These are phyloP conservation scores for Aeschynomene evenia DNA, from an alignment of 306 rosid genomes.

Conservation along the genomic window DNA sequence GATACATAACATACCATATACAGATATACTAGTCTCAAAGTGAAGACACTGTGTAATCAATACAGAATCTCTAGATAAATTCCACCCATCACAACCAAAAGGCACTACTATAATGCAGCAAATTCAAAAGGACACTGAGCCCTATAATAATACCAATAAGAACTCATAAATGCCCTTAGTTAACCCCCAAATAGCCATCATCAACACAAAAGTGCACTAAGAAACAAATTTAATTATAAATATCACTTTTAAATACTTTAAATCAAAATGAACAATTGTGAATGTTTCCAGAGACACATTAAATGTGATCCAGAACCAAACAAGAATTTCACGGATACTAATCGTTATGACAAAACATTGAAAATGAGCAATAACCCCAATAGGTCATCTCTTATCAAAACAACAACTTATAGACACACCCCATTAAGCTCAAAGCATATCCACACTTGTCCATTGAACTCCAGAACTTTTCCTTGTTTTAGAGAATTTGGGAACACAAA, in stretches of 20 bases:
- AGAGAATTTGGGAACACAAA: neutral
- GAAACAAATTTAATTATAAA: too few species aligned
- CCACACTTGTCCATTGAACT: neutral
- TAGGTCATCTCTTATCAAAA: neutral
- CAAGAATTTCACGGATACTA: too few species aligned
- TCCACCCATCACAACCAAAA: neutral
- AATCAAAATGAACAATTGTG: too few species aligned
- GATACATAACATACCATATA: neutral
- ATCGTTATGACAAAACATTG: neutral
- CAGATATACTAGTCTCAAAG: neutral
- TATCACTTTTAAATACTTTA: too few species aligned
- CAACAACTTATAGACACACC: neutral
- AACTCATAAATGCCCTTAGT: neutral
- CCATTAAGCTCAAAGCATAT: constrained; percentile 8
- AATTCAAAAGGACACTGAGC: constrained; percentile 7
- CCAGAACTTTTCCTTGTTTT: neutral
- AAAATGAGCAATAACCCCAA: neutral
- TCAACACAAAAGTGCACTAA: neutral
- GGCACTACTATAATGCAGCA: neutral
- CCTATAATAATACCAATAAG: neutral
- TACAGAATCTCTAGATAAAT: neutral
- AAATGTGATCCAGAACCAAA: too few species aligned
- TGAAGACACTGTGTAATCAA: neutral
- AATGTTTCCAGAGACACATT: too few species aligned
- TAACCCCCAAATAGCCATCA: neutral